Evolutionary conservation across 768 basidiomycete species (phyloP).

Genomic region (Mycena filopes): DNA sequence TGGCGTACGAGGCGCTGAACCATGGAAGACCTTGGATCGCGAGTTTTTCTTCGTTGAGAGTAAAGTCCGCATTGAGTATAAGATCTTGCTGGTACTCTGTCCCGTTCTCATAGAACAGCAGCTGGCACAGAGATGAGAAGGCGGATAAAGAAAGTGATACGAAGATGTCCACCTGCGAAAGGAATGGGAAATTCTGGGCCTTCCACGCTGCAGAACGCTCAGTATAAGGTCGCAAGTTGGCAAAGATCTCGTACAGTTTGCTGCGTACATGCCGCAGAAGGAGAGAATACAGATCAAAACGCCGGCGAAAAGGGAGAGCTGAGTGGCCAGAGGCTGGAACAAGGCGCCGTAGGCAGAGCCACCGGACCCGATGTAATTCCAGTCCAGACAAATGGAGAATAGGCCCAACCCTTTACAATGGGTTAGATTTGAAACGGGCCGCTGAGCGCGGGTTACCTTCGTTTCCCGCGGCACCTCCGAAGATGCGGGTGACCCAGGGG

Average conservation of each 20-base stretch:
- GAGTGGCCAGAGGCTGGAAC: slow-evolving; percentile 65
- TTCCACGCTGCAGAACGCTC: slow-evolving; percentile 53
- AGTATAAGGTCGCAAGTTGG: too few species aligned
- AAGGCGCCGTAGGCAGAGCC: slow-evolving; percentile 57
- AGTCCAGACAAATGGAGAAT: slow-evolving; percentile 69
- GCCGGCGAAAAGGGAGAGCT: slow-evolving; percentile 61
- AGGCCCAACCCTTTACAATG: slow-evolving; percentile 52
- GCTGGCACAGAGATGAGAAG: background rate
- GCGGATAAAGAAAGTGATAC: background rate
- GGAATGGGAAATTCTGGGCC: slow-evolving; percentile 69
- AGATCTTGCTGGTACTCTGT: slow-evolving; percentile 60
- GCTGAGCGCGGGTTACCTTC: slow-evolving; percentile 49
- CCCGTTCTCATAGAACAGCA: slow-evolving; percentile 60
- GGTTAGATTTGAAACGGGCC: background rate
- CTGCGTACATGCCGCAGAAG: slow-evolving; percentile 56
- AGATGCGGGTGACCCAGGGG: slow-evolving; percentile 62
- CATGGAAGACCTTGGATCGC: slow-evolving; percentile 55
- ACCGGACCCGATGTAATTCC: slow-evolving; percentile 54
- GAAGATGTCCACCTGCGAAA: slow-evolving; percentile 49
- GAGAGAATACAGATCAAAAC: slow-evolving; percentile 60
- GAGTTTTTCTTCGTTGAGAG: slow-evolving; percentile 59
- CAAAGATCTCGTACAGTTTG: slow-evolving; percentile 42
- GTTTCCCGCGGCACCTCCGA: slow-evolving; percentile 71
- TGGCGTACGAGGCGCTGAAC: slow-evolving; percentile 57
- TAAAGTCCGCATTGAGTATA: slow-evolving; percentile 63